Percentiles rank a stretch among this genome's conserved stretches.
phyloP scores from a whole-genome alignment of 495 filamentous ascomycete species.

The Penicillium chermesinum region DNA sequence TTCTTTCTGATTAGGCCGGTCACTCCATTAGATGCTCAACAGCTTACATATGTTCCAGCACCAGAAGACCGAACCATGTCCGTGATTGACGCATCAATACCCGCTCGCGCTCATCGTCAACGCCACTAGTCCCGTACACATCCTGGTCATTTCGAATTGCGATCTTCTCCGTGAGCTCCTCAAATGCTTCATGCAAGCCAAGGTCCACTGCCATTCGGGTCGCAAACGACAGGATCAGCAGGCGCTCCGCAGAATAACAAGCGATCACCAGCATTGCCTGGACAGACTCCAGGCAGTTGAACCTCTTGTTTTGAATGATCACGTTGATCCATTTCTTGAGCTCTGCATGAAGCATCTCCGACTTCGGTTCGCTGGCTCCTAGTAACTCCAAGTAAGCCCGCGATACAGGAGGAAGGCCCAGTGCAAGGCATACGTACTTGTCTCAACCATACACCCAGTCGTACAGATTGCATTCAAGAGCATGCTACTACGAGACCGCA shows the following conservation, averaged over 20 bases:
- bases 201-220: constrained; percentile 44
- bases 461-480: constrained; percentile 46
- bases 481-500: constrained; percentile 38
- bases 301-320: constrained; percentile 35
- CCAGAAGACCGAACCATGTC: constrained; percentile 44
- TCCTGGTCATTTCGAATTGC: constrained; percentile 25
- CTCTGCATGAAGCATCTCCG: constrained; percentile 35
- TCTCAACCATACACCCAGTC: constrained; percentile 42
- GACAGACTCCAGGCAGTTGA: constrained; percentile 39
- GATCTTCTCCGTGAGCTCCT: constrained; percentile 30
- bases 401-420: too few relatives aligned
- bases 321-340: constrained; percentile 43
- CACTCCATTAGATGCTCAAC: background rate
- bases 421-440: too few relatives aligned
- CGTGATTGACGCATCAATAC: constrained; percentile 35
- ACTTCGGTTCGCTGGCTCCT: constrained; percentile 32
- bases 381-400: too few relatives aligned
- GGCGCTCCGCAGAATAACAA: constrained; percentile 46
- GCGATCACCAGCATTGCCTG: constrained; percentile 47
- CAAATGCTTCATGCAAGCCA: constrained; percentile 38
- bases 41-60: constrained; percentile 43
- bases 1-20: too few relatives aligned
- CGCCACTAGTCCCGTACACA: constrained; percentile 5
- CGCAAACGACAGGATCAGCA: constrained; percentile 42
- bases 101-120: constrained; percentile 24